Base-by-base conservation (phyloP, 2,329 filamentous ascomycete genomes). In the Aureobasidium mangrovei region DNA sequence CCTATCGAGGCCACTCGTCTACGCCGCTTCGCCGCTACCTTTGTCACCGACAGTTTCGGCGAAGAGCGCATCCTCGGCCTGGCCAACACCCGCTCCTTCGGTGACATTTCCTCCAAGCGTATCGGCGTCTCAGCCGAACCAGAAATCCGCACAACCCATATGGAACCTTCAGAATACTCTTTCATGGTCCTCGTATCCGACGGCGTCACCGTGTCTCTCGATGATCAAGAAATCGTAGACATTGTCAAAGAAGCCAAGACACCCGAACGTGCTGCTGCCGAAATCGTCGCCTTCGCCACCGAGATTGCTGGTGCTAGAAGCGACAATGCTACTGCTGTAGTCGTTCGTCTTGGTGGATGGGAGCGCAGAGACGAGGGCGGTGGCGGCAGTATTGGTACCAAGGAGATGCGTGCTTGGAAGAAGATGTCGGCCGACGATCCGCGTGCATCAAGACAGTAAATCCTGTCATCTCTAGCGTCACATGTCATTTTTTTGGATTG, bases 141-240 rank as follows among this genome's bases (percentile, higher is more conserved):
- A 0, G 91, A 97, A 65, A 82, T 96, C 57, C 82, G 81, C 1
- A 83, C 86, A 35, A 75, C 90, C 9, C 88, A 96, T 59, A 76
- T 97, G 58, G 79, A 78, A 0, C 85, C 91, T 0, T 90, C 88
- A 0, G 85, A 96, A 68, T 96, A 89, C 70, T 84, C 84, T 2
- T 98, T 98, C 70, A 68, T 97, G 49, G 88, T 95, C 1, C 79
- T 98, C 44, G 82, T 95, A 68, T 87, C 83, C 2, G 93, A 98
- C 68, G 93, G 93, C 28, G 83, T 98, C 7, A 91, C 85, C 24
- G 91, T 88, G 5, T 87, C 86, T 12, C 74, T 97, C 26, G 82
- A 79, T 54, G 93, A 98, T 65, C 91, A 97, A 72, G 93, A 98
- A 72, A 89, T 97, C 58, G 91, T 96, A 31, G 93, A 98, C 67